A percentile compares a stretch with the other conserved stretches of the same genome.
These are phyloP conservation scores for Scalesia atractyloides DNA, from an alignment of 129 eudicot genomes.

Conservation along the genomic window DNA sequence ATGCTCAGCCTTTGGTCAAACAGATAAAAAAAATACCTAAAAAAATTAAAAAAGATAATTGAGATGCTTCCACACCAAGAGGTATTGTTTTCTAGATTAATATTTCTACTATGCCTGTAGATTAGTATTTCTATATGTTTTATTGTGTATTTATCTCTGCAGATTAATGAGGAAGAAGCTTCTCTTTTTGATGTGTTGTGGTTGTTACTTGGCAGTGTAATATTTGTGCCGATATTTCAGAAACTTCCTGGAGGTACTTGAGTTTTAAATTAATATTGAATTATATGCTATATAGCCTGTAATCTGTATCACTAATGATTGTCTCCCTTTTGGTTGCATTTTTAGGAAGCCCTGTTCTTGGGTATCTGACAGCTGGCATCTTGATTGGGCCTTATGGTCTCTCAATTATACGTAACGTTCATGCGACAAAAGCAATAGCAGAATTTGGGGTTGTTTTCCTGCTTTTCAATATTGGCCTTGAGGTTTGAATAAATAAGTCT, in stretches of 20 bases:
- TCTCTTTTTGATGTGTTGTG: slow-evolving; percentile 91
- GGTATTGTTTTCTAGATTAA: slow-evolving; percentile 53
- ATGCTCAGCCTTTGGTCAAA: slow-evolving; percentile 64
- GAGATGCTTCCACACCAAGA: slow-evolving; percentile 96
- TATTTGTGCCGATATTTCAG: slow-evolving; percentile 96
- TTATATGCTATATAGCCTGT: slow-evolving; percentile 1
- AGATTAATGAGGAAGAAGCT: slow-evolving; percentile 98
- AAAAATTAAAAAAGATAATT: slow-evolving; percentile 57
- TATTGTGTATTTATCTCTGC: slow-evolving; percentile 22
- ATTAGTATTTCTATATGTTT: slow-evolving; percentile 2
- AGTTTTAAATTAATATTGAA: not conserved
- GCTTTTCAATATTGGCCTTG: slow-evolving; percentile 97
- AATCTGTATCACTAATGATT: slow-evolving; percentile 22
- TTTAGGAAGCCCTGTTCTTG: slow-evolving; percentile 98
- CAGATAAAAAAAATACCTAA: slow-evolving; percentile 62
- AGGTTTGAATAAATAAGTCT: slow-evolving; percentile 50
- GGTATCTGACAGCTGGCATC: slow-evolving; percentile 96
- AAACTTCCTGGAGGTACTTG: slow-evolving; percentile 96
- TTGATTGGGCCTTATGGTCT: slow-evolving; percentile 99
- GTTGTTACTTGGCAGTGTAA: slow-evolving; percentile 96
- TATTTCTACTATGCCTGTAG: no score
- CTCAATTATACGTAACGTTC: slow-evolving; percentile 92
- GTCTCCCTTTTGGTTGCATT: slow-evolving; percentile 20
- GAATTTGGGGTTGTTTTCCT: slow-evolving; percentile 98
- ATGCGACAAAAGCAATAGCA: slow-evolving; percentile 97